A percentile compares a stretch with the other conserved stretches of the same genome.
Conservation (phyloP, 176 grass and related monocot genomes). For the Chrysopogon serrulatus region DNA sequence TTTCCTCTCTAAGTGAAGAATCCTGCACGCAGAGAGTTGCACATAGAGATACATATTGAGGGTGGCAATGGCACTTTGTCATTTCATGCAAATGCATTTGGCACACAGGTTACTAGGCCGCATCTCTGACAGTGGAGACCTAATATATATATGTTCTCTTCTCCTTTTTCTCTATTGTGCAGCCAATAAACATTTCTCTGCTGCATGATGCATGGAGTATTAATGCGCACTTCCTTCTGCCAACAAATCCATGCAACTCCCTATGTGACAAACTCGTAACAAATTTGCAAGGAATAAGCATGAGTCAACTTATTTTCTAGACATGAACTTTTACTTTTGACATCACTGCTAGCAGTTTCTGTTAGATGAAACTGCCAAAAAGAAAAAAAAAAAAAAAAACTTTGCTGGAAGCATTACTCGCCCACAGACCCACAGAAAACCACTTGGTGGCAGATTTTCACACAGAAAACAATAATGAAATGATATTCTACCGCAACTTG, state of each 20-base stretch:
- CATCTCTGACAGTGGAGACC: constrained; percentile 50
- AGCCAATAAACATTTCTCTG: constrained; percentile 9
- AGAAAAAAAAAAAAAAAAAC: background rate
- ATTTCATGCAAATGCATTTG: constrained; percentile 20
- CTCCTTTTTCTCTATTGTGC: background rate
- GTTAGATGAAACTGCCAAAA: background rate
- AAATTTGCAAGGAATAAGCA: constrained; percentile 31
- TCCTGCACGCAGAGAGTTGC: constrained; percentile 22
- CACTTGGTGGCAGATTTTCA: constrained; percentile 17
- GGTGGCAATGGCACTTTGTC: constrained; percentile 12
- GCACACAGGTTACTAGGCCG: constrained; percentile 45
- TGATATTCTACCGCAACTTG: constrained; percentile 28
- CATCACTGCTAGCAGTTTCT: background rate
- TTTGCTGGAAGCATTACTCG: constrained; percentile 13
- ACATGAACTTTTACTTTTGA: constrained; percentile 1
- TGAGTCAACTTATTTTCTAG: constrained; percentile 21
- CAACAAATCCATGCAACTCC: constrained; percentile 5
- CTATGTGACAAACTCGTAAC: constrained; percentile 26
- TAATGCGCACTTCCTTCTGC: constrained; percentile 23
- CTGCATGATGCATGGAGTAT: background rate
- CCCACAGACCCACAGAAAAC: constrained; percentile 14
- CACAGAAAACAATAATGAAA: background rate
- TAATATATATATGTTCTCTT: constrained; percentile 29
- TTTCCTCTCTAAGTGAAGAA: constrained; percentile 44
- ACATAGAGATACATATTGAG: background rate